Evolutionary conservation across 179 eudicot genomes (phyloP).

Genomic region (Amaranthus tricolor): DNA sequence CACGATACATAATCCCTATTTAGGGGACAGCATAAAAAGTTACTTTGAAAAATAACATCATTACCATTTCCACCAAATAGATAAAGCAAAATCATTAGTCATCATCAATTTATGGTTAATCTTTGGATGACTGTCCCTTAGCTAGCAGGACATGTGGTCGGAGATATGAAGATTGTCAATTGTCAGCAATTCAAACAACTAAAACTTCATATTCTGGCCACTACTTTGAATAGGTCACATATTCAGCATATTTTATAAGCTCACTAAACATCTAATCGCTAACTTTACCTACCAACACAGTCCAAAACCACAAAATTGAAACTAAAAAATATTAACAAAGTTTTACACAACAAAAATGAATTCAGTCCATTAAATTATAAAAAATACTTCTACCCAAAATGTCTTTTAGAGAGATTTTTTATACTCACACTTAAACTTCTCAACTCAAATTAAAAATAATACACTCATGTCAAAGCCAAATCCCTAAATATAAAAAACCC

Average conservation of each 20-base stretch:
- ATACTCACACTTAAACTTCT: no score
- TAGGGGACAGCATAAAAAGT: background rate
- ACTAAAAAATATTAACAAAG: background rate
- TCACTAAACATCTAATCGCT: slow-evolving; percentile 4
- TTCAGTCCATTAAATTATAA: background rate
- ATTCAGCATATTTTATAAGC: background rate
- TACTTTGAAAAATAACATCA: background rate
- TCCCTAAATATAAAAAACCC: no score
- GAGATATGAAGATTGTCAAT: no score
- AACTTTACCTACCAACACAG: background rate
- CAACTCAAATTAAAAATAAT: background rate
- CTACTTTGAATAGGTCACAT: background rate
- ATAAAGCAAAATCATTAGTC: background rate
- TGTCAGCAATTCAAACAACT: background rate
- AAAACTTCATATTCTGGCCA: background rate
- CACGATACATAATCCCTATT: background rate
- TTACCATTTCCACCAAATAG: background rate
- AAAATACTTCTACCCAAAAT: no score
- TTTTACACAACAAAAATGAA: background rate
- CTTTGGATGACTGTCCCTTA: background rate
- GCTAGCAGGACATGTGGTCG: no score
- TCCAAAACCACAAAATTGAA: background rate
- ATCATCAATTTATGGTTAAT: background rate
- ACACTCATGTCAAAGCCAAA: background rate
- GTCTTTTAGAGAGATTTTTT: no score